These are phyloP conservation scores for Triadica sebifera DNA, from an alignment of 345 rosid species.

Conservation along the genomic window DNA sequence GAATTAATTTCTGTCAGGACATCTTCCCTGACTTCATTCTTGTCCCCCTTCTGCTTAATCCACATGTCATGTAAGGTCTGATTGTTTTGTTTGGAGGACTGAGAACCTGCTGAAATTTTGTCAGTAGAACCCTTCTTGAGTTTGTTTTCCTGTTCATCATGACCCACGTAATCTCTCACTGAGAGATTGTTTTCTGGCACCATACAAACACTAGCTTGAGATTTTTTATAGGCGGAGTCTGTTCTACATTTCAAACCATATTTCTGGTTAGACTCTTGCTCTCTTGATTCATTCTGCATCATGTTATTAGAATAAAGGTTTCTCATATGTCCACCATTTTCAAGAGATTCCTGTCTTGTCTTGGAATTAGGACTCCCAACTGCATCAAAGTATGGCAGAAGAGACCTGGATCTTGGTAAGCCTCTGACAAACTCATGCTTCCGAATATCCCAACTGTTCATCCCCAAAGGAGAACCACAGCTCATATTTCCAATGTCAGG, in stretches of 20 bases:
- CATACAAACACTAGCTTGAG: slow-evolving; percentile 5
- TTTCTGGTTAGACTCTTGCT: slow-evolving; percentile 16
- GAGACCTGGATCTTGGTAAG: slow-evolving; percentile 19
- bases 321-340: slow-evolving; percentile 4
- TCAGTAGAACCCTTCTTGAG: slow-evolving; percentile 18
- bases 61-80: slow-evolving; percentile 2
- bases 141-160: slow-evolving; percentile 16
- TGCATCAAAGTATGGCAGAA: slow-evolving; percentile 13
- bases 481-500: too few species aligned
- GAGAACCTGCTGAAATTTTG: slow-evolving; percentile 2
- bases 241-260: slow-evolving; percentile 17
- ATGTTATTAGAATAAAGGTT: slow-evolving; percentile 8
- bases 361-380: slow-evolving; percentile 8
- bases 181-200: slow-evolving; percentile 10
- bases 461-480: too few species aligned
- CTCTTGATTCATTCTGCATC: slow-evolving; percentile 8
- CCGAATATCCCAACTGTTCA: neutral
- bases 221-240: slow-evolving; percentile 6
- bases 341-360: slow-evolving; percentile 13
- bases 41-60: slow-evolving; percentile 3
- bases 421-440: neutral
- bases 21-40: slow-evolving; percentile 11
- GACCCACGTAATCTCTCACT: neutral
- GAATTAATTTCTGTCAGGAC: slow-evolving; percentile 2
- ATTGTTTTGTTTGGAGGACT: slow-evolving; percentile 11